Evolutionary conservation across 2,329 filamentous ascomycete species (phyloP), one percentile per base, ranked within the genome.

Genomic region (Neophaeococcomyces mojaviensis): DNA sequence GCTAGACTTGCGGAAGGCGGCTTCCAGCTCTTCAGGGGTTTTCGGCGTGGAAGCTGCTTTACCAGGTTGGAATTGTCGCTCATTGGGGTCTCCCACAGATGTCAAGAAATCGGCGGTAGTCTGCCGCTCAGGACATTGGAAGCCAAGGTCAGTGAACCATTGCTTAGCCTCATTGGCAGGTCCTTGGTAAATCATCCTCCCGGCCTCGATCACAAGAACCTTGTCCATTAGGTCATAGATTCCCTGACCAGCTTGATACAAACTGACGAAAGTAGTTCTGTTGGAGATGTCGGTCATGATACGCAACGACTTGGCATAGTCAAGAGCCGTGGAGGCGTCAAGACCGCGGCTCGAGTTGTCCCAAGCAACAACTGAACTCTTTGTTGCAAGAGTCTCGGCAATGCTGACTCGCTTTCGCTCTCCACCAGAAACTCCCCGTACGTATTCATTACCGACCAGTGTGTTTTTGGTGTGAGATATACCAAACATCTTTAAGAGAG

Each of bases 321-420:
- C 85, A 3, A 89, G 70, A 3, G 86, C 86, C 0, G 85, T 89
- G 1, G 81, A 85, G 1, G 84, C 82, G 59, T 92, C 86, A 0
- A 90, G 69, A n/a, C 86, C 86, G 39, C 86, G 73, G 0, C 85
- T 90, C 0, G 78, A 82, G 61, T 90, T 90, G 55, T 90, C 86
- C 83, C 84, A 89, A 51, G 81, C 82, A 28, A 85, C 79, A 1
- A 89, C 81, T 0, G 82, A 80, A 1, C 80, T 80, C 61, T 85
- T 83, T 5, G 83, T 83, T 3, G 84, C 81, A 18, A 90, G 66
- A 0, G 83, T 86, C 64, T 90, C 86, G 1, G 84, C 83, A 52
- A 90, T 88, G 18, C 80, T 82, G 7, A 88, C 85, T 58, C 86
- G 82, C 62, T 89, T 90, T 31, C 86, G 70, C 66, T 92, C 86